Percentiles rank a stretch among this genome's conserved stretches.
phyloP scores from a whole-genome alignment of 306 rosid species.

The cucumber (Cucumis sativus) region Cucumber_9930_V3 NC_026655.2:28459501-28460000 shows the following conservation, averaged over 20 bases:
- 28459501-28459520: background rate
- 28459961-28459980: background rate
- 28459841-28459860: conserved; percentile 98
- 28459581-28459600: background rate
- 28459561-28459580: background rate
- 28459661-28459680: background rate
- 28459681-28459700: background rate
- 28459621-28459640: background rate
- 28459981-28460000: background rate
- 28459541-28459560: background rate
- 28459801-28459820: conserved; percentile 43
- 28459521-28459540: background rate
- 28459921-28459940: background rate
- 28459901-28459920: background rate
- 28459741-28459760: background rate
- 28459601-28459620: background rate
- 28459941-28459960: background rate
- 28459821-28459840: conserved; percentile 95
- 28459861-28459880: conserved; percentile 25
- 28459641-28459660: background rate
- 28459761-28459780: background rate
- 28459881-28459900: background rate
- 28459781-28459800: background rate
- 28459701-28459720: background rate
- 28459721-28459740: background rate